A percentile compares a stretch with the other conserved stretches of the same genome.
Conservation (phyloP, 1,284 basidiomycete species). For the Caloboletus firmus region DNA sequence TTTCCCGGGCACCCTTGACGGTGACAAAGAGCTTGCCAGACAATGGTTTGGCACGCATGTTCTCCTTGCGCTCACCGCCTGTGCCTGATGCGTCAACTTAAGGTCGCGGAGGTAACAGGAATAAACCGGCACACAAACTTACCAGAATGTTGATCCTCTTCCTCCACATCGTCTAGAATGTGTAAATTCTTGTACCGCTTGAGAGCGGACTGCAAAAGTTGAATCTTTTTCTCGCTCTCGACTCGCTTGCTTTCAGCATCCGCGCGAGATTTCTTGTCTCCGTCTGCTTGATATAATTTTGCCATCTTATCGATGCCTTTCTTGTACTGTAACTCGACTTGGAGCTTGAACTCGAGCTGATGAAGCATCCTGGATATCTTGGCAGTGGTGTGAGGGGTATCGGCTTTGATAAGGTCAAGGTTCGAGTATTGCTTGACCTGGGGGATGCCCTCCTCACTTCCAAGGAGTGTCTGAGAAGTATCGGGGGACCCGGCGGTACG, state of each 20-base stretch:
- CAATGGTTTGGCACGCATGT: constrained; percentile 86
- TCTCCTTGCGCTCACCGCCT: constrained; percentile 89
- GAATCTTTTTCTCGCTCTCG: constrained; percentile 96
- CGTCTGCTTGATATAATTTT: constrained; percentile 89
- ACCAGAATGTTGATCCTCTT: constrained; percentile 65
- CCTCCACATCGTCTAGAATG: constrained; percentile 86
- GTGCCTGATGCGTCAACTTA: constrained; percentile 49
- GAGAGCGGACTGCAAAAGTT: constrained; percentile 87
- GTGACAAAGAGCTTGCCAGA: constrained; percentile 93
- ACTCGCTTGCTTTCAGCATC: constrained; percentile 94
- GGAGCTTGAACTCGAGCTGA: constrained; percentile 98
- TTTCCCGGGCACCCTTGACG: constrained; percentile 86
- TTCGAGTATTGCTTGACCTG: constrained; percentile 70
- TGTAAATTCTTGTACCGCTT: constrained; percentile 97
- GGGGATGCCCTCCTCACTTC: constrained; percentile 43
- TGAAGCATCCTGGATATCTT: constrained; percentile 99
- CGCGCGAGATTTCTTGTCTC: constrained; percentile 88
- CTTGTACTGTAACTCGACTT: constrained; percentile 98
- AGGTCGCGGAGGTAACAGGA: neutral
- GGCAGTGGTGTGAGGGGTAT: constrained; percentile 93
- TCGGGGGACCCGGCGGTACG: constrained; percentile 35
- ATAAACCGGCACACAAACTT: constrained; percentile 20
- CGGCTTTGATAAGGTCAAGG: constrained; percentile 94
- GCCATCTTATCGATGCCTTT: constrained; percentile 99
- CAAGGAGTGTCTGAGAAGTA: constrained; percentile 31